Conservation (phyloP, 164 flowering plant genomes). For the Chimonanthus praecox region DNA sequence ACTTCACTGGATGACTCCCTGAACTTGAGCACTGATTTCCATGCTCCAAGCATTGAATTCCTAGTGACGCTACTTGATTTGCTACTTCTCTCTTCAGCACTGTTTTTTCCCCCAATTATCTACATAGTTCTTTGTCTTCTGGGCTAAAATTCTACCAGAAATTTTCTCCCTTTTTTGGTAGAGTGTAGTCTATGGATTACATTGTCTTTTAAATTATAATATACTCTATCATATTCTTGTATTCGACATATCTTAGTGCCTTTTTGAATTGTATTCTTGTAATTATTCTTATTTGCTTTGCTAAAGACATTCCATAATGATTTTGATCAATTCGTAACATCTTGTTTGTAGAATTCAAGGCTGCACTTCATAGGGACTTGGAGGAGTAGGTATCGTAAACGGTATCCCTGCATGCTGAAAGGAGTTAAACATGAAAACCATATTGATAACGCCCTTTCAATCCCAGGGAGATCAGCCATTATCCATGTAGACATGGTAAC, state of each 20-base stretch:
- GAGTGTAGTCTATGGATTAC: too few relatives aligned
- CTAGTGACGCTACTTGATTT: too few relatives aligned
- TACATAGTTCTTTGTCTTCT: too few relatives aligned
- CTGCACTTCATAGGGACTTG: slow-evolving; percentile 97
- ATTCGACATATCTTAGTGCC: neutral
- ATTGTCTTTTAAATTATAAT: neutral
- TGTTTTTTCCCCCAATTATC: too few relatives aligned
- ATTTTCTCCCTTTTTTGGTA: too few relatives aligned
- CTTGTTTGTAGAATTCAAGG: slow-evolving; percentile 63
- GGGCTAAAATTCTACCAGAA: too few relatives aligned
- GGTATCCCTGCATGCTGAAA: slow-evolving; percentile 37
- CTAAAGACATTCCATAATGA: neutral
- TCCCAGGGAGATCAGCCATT: slow-evolving; percentile 26
- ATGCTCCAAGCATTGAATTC: too few relatives aligned
- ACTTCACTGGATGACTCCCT: too few relatives aligned
- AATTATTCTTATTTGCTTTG: too few relatives aligned
- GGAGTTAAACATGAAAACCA: slow-evolving; percentile 25
- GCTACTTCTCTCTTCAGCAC: too few relatives aligned
- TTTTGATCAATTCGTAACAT: neutral
- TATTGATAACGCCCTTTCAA: slow-evolving; percentile 14
- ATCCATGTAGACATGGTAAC: slow-evolving; percentile 94
- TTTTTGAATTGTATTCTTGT: neutral
- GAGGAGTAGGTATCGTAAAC: slow-evolving; percentile 90
- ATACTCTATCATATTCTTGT: neutral
- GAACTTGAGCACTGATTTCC: too few relatives aligned